Base-by-base conservation (phyloP, 192 early-diverging fungal species). In the Obelidium mucronatum region DNA sequence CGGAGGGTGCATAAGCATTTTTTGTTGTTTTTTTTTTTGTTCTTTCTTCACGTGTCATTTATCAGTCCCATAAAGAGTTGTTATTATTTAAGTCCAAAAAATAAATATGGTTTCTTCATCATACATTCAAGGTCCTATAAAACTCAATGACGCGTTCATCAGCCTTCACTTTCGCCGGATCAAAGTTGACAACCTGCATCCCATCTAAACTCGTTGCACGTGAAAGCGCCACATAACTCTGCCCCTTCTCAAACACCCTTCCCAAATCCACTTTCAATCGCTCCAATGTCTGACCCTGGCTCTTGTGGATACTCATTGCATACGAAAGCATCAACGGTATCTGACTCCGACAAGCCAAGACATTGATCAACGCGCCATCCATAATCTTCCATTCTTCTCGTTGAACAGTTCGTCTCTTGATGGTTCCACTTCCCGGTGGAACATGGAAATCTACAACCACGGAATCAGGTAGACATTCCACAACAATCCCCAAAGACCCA, bases 191-290 rank as follows among this genome's bases (percentile, higher is more conserved):
- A 51, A 72, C 69, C 75, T 83, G 82, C 34, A 85, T 58, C 19
- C 81, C 79, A 44, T 82, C 78, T 64, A 88, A 55, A 40, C 51
- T 69, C 15, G 78, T 79, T 31, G 84, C 81, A 1, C 87, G 58
- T 3, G 83, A 84, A 5, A 88, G 53, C 5, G 87, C 87, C 2
- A 88, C 87, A 75, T 88, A 88, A 19, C 81, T 77, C 56, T 88
- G 87, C 1, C 87, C 84, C 5, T 54, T 80, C 54, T 86, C 81
- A 68, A 88, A 88, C 3, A 84, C 75, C 26, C 73, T 73, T 1
- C 63, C 69, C 24, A 88, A 74, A 77, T 88, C 87, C 26, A 86
- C 84, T n/a, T 64, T 71, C 39, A 86, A 76, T 2, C 52, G 52
- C 24, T 82, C 51, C 17, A 88, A 67, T 8, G 84, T 83, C 67